Evolutionary conservation across 805 yeast genomes (phyloP).

Genomic region (Yarrowia hollandica): DNA sequence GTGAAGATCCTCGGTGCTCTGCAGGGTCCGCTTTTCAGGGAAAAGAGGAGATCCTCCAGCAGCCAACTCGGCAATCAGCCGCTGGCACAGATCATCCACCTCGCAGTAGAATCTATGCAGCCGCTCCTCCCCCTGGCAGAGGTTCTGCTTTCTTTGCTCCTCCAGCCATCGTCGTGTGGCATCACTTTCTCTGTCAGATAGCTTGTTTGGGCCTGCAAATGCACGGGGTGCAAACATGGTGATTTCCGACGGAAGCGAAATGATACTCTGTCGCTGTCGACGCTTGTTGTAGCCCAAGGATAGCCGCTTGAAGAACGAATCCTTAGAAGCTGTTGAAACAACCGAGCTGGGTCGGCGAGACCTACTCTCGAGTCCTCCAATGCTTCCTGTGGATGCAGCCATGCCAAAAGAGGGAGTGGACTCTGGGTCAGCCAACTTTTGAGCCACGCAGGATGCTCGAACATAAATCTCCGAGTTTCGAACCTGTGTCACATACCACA

Average conservation of each 20-base stretch:
- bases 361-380: not conserved
- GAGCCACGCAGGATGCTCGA: slow-evolving; percentile 37
- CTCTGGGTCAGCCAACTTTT: slow-evolving; percentile 26
- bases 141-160: slow-evolving; percentile 40
- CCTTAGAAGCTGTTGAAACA: slow-evolving; percentile 32
- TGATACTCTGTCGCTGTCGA: slow-evolving; percentile 35
- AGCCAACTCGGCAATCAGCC: slow-evolving; percentile 40
- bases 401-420: not conserved
- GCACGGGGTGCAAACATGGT: slow-evolving; percentile 39
- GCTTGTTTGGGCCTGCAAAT: slow-evolving; percentile 38
- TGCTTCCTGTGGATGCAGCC: slow-evolving; percentile 25
- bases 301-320: slow-evolving; percentile 35
- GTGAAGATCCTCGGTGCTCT: slow-evolving; percentile 34
- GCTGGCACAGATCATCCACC: slow-evolving; percentile 37
- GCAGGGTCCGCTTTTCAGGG: slow-evolving; percentile 14
- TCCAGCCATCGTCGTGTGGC: slow-evolving; percentile 38
- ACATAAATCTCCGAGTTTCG: slow-evolving; percentile 34
- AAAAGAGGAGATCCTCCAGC: slow-evolving; percentile 29
- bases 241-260: slow-evolving; percentile 37
- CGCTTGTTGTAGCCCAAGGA: slow-evolving; percentile 30
- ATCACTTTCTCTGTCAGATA: slow-evolving; percentile 42
- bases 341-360: slow-evolving; percentile 22
- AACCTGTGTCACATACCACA: slow-evolving; percentile 37
- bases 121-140: slow-evolving; percentile 43
- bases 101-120: slow-evolving; percentile 43